phyloP scores from a whole-genome alignment of 495 filamentous ascomycete species.

The Wilcoxina mikolae region DNA sequence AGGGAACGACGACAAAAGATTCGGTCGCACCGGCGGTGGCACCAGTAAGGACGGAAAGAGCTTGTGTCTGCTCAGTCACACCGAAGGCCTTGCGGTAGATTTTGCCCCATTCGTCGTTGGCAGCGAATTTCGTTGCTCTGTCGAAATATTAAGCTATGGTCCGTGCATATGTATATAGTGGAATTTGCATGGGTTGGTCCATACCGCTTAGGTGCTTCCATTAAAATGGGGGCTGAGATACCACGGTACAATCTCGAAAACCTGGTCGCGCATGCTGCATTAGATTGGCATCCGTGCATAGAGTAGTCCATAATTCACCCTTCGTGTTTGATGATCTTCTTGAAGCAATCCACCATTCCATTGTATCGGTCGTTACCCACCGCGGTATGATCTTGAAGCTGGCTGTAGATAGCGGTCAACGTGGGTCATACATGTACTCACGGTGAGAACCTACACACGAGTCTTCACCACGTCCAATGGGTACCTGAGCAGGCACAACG shows the following conservation, averaged over 20 bases:
- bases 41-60: conserved; percentile 77
- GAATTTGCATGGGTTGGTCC: neutral
- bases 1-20: conserved; percentile 85
- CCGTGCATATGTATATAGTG: neutral
- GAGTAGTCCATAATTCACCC: conserved; percentile 45
- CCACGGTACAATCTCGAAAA: conserved; percentile 85
- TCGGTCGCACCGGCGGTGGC: conserved; percentile 92
- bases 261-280: too few relatives aligned
- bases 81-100: conserved; percentile 78
- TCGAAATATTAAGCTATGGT: neutral
- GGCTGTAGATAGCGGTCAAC: conserved; percentile 16
- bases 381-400: conserved; percentile 26
- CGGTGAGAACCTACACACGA: conserved; percentile 53
- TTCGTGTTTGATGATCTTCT: conserved; percentile 87
- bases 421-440: neutral
- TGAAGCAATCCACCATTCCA: conserved; percentile 95
- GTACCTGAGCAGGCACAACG: too few relatives aligned
- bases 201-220: conserved; percentile 89
- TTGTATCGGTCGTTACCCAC: conserved; percentile 51
- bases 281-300: neutral
- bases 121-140: conserved; percentile 92
- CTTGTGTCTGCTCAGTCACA: conserved; percentile 71
- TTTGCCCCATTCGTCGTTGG: conserved; percentile 94
- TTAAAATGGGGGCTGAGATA: conserved; percentile 87
- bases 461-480: conserved; percentile 98